Conservation (phyloP, 106 monocot species). For the Narthecium ossifragum region DNA sequence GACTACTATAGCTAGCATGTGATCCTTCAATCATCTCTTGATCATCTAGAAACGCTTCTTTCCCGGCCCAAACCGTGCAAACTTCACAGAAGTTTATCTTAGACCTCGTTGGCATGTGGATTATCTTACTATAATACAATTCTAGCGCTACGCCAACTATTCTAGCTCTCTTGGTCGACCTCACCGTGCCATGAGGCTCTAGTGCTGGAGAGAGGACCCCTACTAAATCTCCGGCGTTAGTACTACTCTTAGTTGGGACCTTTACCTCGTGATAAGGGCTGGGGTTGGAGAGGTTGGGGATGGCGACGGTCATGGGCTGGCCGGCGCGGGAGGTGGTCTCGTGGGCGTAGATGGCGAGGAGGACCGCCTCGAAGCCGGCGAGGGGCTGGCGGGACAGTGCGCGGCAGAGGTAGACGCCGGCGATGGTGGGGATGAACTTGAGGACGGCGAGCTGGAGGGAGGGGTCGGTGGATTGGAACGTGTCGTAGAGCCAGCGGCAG, state of each 20-base stretch:
- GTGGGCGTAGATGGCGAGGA: conserved; percentile 64
- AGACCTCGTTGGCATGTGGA: conserved; percentile 39
- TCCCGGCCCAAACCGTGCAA: conserved; percentile 46
- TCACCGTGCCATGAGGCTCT: conserved; percentile 50
- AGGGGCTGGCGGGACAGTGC: conserved; percentile 32
- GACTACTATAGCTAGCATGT: not conserved
- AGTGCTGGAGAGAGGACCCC: conserved; percentile 41
- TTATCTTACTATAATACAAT: conserved; percentile 54
- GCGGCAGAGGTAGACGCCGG: conserved; percentile 55
- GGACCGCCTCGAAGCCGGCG: conserved; percentile 72
- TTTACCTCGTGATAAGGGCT: conserved; percentile 40
- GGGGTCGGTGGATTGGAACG: conserved; percentile 53
- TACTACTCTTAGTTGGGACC: conserved; percentile 8
- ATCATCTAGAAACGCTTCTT: not conserved
- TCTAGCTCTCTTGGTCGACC: conserved; percentile 47
- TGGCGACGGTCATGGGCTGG: conserved; percentile 22
- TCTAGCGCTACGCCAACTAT: conserved; percentile 59
- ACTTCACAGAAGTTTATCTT: conserved; percentile 62
- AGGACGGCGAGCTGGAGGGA: conserved; percentile 58
- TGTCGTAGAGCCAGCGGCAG: conserved; percentile 76
- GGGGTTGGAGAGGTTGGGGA: conserved; percentile 33
- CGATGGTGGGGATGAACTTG: conserved; percentile 44
- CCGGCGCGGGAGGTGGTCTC: conserved; percentile 38
- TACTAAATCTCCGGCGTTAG: conserved; percentile 1
- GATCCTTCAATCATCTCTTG: not conserved